Percentiles rank a stretch among this genome's conserved stretches.
These are phyloP conservation scores for Trichoderma polysporum DNA, from an alignment of 2,329 filamentous ascomycete genomes.

Conservation along the genomic window DNA sequence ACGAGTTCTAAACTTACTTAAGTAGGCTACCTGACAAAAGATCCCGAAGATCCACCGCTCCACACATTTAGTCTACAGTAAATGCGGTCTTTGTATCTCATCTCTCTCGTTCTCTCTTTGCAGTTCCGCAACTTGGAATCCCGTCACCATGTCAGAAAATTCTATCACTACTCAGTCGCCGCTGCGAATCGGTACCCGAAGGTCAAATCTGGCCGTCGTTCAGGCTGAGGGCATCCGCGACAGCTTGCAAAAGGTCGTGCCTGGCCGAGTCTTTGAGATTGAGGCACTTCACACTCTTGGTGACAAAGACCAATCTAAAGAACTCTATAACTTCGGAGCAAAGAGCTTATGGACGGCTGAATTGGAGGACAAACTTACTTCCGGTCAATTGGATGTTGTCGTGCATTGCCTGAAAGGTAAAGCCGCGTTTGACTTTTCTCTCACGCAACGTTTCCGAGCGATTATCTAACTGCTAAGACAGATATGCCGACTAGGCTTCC, in stretches of 20 bases:
- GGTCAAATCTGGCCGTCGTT: constrained; percentile 13
- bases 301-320: constrained; percentile 7
- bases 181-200: constrained; percentile 13
- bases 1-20: background rate
- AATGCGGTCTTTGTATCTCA: background rate
- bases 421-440: background rate
- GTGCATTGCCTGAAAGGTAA: constrained; percentile 19
- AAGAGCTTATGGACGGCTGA: constrained; percentile 18
- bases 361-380: constrained; percentile 7
- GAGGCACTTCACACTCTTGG: constrained; percentile 10
- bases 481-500: constrained; percentile 18
- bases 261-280: constrained; percentile 1
- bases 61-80: background rate
- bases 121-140: background rate
- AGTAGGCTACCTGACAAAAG: background rate
- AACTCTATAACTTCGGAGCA: constrained; percentile 16
- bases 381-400: constrained; percentile 8
- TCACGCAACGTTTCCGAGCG: background rate
- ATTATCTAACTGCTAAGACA: background rate
- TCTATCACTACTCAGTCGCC: background rate
- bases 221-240: constrained; percentile 15
- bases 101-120: background rate
- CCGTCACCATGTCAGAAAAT: background rate
- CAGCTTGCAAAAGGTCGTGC: background rate
- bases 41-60: constrained; percentile 14